phyloP scores from a whole-genome alignment of 768 basidiomycete species.

The Agrocybe chaxingu region DNA sequence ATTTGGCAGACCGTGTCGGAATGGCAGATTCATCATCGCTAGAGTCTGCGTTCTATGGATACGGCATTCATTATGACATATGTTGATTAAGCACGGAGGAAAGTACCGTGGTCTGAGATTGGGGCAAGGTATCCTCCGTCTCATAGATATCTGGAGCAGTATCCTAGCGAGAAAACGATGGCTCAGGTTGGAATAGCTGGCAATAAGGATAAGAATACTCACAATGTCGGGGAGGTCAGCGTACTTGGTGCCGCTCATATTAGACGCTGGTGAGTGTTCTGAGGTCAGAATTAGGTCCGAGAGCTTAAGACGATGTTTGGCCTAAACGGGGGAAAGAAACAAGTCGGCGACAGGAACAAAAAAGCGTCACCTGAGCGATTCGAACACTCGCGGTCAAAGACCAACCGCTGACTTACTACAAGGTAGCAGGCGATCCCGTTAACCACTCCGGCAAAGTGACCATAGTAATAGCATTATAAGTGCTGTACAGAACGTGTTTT shows the following conservation, averaged over 20 bases:
- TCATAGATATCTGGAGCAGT: slow-evolving; percentile 91
- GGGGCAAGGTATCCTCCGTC: slow-evolving; percentile 74
- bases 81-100: background rate
- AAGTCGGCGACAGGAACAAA: slow-evolving; percentile 17
- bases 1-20: slow-evolving; percentile 34
- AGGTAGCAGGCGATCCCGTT: slow-evolving; percentile 78
- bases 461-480: background rate
- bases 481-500: background rate
- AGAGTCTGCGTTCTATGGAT: slow-evolving; percentile 53
- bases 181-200: slow-evolving; percentile 1
- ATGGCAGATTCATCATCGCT: slow-evolving; percentile 61
- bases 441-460: slow-evolving; percentile 97
- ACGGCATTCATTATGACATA: slow-evolving; percentile 3
- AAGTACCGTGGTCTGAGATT: slow-evolving; percentile 45
- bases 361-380: slow-evolving; percentile 46
- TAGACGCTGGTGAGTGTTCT: background rate
- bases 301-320: background rate
- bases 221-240: slow-evolving; percentile 92
- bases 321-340: slow-evolving; percentile 1
- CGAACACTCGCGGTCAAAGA: slow-evolving; percentile 46
- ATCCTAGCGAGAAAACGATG: slow-evolving; percentile 48
- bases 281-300: background rate
- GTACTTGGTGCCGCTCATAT: slow-evolving; percentile 75
- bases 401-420: slow-evolving; percentile 35
- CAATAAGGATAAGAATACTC: slow-evolving; percentile 25